These are phyloP conservation scores for Pelargonium fulgidum DNA, from an alignment of 441 rosid genomes.

Conservation along the genomic window DNA sequence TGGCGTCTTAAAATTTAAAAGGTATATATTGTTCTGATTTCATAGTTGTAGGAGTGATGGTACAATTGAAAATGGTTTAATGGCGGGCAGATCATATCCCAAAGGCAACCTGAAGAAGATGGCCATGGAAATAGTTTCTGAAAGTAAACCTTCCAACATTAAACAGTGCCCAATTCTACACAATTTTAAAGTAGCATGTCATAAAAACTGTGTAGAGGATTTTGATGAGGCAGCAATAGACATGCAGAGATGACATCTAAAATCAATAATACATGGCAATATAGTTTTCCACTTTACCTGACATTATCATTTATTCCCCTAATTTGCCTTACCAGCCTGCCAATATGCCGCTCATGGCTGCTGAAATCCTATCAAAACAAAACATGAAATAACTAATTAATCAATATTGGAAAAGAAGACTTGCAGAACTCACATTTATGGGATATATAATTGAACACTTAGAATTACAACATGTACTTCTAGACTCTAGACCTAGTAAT, in stretches of 20 bases:
- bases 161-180: not conserved
- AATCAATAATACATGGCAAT: not conserved
- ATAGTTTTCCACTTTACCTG: constrained; percentile 38
- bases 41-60: not conserved
- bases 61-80: not conserved
- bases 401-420: not conserved
- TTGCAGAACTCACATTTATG: not conserved
- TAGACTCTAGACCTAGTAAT: not conserved
- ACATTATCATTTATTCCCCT: constrained; percentile 59
- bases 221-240: not conserved
- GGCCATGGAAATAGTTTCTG: not conserved
- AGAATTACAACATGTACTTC: not conserved
- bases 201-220: not conserved
- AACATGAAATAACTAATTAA: constrained; percentile 18
- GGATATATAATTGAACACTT: not conserved
- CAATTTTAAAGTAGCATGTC: not conserved
- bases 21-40: not conserved
- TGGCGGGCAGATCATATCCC: not conserved
- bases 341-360: constrained; percentile 50
- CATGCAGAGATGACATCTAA: not conserved
- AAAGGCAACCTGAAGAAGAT: not conserved
- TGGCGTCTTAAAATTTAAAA: not conserved
- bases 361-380: constrained; percentile 50
- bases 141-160: not conserved
- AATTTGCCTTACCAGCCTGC: constrained; percentile 58